Percentiles rank a stretch among this genome's conserved stretches.
Conservation (phyloP, 192 early-diverging fungal species). For the Coemansia sp. region DNA sequence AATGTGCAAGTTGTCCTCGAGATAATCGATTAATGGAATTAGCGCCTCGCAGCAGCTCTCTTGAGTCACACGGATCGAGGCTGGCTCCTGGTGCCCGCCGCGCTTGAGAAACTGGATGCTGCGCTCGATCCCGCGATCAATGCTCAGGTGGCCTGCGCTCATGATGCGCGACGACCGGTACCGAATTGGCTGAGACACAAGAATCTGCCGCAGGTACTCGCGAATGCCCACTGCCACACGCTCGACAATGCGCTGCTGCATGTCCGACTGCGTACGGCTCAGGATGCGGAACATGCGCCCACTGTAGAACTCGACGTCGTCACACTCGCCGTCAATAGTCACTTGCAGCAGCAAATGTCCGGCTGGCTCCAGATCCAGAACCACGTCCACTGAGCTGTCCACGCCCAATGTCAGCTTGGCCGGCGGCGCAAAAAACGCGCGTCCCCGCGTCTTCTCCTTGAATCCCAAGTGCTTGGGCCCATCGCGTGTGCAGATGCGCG, state of each 20-base stretch:
- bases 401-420: conserved; percentile 30
- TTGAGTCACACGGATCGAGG: conserved; percentile 42
- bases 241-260: conserved; percentile 70
- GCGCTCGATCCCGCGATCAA: conserved; percentile 55
- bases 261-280: conserved; percentile 67
- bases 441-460: conserved; percentile 58
- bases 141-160: conserved; percentile 13
- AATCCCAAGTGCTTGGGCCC: conserved; percentile 49
- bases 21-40: conserved; percentile 70
- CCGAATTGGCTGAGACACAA: conserved; percentile 53
- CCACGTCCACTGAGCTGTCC: conserved; percentile 68
- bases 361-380: conserved; percentile 66
- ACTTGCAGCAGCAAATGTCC: conserved; percentile 68
- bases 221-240: conserved; percentile 66
- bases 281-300: conserved; percentile 72
- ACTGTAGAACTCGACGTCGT: conserved; percentile 82
- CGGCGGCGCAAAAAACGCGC: conserved; percentile 61
- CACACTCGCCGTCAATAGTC: conserved; percentile 76
- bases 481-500: conserved; percentile 52
- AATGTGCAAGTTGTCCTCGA: conserved; percentile 69
- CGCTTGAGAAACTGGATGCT: conserved; percentile 57
- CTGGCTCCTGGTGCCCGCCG: conserved; percentile 34
- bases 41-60: conserved; percentile 67
- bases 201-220: conserved; percentile 64
- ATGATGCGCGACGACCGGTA: conserved; percentile 33